Conservation (phyloP, 2,329 filamentous ascomycete genomes). For the Cladophialophora exuberans region DNA sequence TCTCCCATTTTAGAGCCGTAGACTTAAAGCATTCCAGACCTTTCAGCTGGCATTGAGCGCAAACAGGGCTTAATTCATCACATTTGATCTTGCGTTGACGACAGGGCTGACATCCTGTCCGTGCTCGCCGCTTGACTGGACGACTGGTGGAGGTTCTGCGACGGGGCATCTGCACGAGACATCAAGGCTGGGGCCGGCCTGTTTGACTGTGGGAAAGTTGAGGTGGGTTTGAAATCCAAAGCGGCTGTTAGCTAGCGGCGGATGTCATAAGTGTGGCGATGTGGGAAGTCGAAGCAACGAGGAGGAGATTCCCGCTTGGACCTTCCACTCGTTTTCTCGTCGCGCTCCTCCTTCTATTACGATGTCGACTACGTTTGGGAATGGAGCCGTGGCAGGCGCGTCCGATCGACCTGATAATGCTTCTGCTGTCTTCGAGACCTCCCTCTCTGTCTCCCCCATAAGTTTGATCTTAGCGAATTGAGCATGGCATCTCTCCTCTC, state of each 20-base stretch:
- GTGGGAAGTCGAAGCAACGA: not conserved
- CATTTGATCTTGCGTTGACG: constrained; percentile 46
- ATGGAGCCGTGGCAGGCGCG: not conserved
- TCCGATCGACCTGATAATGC: not conserved
- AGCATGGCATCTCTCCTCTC: constrained; percentile 5
- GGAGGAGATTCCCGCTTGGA: constrained; percentile 4
- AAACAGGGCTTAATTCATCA: constrained; percentile 44
- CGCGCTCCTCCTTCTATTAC: not conserved
- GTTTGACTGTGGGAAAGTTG: not conserved
- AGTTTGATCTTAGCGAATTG: not conserved
- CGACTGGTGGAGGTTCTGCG: constrained; percentile 12
- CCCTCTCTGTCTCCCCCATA: not conserved
- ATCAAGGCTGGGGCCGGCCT: not conserved
- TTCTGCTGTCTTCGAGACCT: not conserved
- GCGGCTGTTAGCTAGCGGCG: not conserved
- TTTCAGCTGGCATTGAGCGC: constrained; percentile 42
- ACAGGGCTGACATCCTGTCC: constrained; percentile 46
- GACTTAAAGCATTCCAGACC: constrained; percentile 38
- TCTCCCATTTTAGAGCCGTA: constrained; percentile 18
- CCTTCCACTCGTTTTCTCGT: not conserved
- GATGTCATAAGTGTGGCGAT: not conserved
- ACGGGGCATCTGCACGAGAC: constrained; percentile 12
- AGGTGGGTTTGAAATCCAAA: not conserved
- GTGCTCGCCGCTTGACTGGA: constrained; percentile 33
- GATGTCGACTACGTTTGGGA: not conserved